Evolutionary conservation across 331 rosid genomes (phyloP), one percentile per base, ranked within the genome.

Genomic region (Arachis monticola): DNA sequence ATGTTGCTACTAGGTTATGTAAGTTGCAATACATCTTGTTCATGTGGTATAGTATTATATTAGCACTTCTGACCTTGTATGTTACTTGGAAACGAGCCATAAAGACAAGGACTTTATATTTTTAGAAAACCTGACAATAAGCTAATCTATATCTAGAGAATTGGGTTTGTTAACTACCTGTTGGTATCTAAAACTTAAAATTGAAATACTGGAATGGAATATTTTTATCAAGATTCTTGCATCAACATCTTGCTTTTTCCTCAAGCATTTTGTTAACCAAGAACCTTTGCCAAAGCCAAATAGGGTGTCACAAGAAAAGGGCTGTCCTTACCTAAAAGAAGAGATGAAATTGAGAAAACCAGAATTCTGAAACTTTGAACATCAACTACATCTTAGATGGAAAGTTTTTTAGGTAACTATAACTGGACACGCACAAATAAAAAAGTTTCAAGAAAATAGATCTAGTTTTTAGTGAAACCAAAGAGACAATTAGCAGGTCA

Each of bases 211-310:
- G 22, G 22, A 17, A 17, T 17, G 22, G 22, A 17, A 17, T 17
- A 17, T 17, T 17, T 17, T 17, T 17, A 17, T 17, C 22, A 17
- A 17, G 22, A 17, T 17, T 17, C 22, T 17, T 17, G 22, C 22
- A 17, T 17, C 22, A 17, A 17, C 22, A 17, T 17, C 22, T 17
- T 17, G 22, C 22, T 17, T 17, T 17, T 17, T 17, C 22, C 22
- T 17, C 22, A 17, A 17, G 22, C 22, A 17, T 17, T 17, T 17
- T 17, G 22, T 17, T 17, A 80, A 79, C 86, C 79, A 60, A 86
- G 83, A 78, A 70, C 89, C 83, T 92, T 94, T 60, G 96, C 97
- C 83, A 88, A 80, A 71, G 92, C 93, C 87, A 94, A 85, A 82
- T 56, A 74, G 69, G 96, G 95, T 11, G 88, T 88, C 69, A 88